A percentile compares a stretch with the other conserved stretches of the same genome.
Conservation (phyloP, 768 basidiomycete species). For the Sarcomyxa edulis region DNA sequence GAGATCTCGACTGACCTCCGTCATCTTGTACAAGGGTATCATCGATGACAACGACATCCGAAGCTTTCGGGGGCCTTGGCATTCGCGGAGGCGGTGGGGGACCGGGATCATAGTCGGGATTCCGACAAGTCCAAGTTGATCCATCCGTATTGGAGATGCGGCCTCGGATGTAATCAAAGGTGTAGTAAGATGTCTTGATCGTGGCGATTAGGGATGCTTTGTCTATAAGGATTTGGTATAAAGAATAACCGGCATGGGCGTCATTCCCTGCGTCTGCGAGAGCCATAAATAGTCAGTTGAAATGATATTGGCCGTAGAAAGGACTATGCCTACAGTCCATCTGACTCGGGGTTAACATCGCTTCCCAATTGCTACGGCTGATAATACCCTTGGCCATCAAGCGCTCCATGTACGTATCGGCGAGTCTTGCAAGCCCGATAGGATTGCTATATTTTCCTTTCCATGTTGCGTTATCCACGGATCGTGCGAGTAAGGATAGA, state of each 20-base stretch:
- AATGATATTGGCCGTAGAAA: too few relatives aligned
- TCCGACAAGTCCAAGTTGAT: constrained; percentile 47
- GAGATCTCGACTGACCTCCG: too few relatives aligned
- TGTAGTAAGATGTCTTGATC: constrained; percentile 41
- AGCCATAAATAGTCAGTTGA: constrained; percentile 10
- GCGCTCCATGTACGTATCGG: constrained; percentile 53
- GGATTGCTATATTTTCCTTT: constrained; percentile 59
- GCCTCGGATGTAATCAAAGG: constrained; percentile 50
- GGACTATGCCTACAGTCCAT: constrained; percentile 51
- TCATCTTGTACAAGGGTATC: too few relatives aligned
- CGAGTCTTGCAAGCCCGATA: constrained; percentile 61
- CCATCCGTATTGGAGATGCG: constrained; percentile 37
- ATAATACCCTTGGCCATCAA: constrained; percentile 52
- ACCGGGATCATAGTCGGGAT: constrained; percentile 70
- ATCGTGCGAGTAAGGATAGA: constrained; percentile 61
- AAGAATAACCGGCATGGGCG: constrained; percentile 53
- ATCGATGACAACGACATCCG: too few relatives aligned
- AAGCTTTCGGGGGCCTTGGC: constrained; percentile 15
- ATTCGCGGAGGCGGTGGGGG: constrained; percentile 50
- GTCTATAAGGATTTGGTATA: constrained; percentile 41
- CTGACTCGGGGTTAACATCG: constrained; percentile 35
- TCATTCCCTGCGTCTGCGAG: constrained; percentile 67
- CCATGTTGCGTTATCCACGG: constrained; percentile 68
- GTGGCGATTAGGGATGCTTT: constrained; percentile 33
- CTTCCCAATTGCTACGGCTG: constrained; percentile 72